Evolutionary conservation across 768 basidiomycete species (phyloP), one percentile per base, ranked within the genome.

Genomic region (Mycena pura): DNA sequence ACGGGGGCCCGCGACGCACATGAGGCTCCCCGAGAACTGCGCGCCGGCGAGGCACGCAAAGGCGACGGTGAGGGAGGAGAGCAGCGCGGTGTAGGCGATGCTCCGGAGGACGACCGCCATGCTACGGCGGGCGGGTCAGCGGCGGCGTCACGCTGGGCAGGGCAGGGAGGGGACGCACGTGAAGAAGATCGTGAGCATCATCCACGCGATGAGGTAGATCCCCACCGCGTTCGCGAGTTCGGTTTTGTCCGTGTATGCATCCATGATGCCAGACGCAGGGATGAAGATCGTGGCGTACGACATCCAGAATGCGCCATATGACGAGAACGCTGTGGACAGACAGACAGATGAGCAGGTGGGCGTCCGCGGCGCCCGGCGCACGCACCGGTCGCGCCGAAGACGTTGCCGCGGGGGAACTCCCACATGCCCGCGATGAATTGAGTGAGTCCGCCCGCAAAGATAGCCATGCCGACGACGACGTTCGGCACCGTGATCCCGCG

Each of bases 371-470:
- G 24, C 5, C 1, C 8, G 15, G 9, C 13, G 10, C 1, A 78
- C 83, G 61, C 47, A 88, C 89, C 85, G 3, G 88, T 89, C 0
- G 87, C 88, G 50, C 84, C 85, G 51, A 90, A 90, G 3, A 79
- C 77, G 61, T 90, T 89, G 1, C 86, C 86, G 28, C 82, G 75
- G 1, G 83, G 80, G 62, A 85, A 83, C 71, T 86, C 85, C 91
- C 90, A 92, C 86, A 92, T 91, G 43, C 93, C 93, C 3, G 91
- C 92, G 25, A 93, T 69, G 62, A 94, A 78, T 68, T 95, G 93
- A 10, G 79, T 82, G n/a, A 93, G 84, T 45, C 93, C 93, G 25
- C 93, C 92, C 45, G 82, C 69, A 53, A 86, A 89, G 60, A 91
- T 69, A 5, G 89, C 87, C 90, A 93, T 91, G 28, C 91, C 93